Evolutionary conservation across 2,329 filamentous ascomycete genomes (phyloP).

Genomic region (Anthostomella pinea): DNA sequence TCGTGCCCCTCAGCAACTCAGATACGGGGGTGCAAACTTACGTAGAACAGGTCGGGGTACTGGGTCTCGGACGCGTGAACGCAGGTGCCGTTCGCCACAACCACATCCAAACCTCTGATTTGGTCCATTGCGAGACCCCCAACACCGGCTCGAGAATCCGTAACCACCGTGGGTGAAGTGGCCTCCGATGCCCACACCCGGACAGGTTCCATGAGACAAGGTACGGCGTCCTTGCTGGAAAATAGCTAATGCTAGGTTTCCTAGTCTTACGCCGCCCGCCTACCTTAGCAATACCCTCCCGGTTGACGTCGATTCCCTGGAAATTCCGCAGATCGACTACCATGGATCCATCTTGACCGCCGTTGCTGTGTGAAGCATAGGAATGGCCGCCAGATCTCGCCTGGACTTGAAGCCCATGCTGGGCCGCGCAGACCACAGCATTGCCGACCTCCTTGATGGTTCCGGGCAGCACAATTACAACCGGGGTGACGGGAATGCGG

Average conservation of each 20-base stretch:
- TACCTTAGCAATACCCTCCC: slow-evolving; percentile 31
- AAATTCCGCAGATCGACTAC: slow-evolving; percentile 35
- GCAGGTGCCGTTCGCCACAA: slow-evolving; percentile 34
- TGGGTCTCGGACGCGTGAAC: slow-evolving; percentile 13
- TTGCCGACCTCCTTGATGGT: slow-evolving; percentile 33
- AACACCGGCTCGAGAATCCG: slow-evolving; percentile 40
- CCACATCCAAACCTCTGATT: slow-evolving; percentile 45
- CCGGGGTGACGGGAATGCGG: slow-evolving; percentile 20
- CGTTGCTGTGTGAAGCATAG: slow-evolving; percentile 45
- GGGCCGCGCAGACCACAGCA: slow-evolving; percentile 39
- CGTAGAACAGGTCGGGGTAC: slow-evolving; percentile 27
- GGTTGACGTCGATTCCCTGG: slow-evolving; percentile 19
- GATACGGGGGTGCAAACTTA: slow-evolving; percentile 14
- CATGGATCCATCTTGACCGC: slow-evolving; percentile 32
- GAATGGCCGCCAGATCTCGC: slow-evolving; percentile 48
- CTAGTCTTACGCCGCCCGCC: slow-evolving; percentile 41
- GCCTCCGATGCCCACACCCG: slow-evolving; percentile 43
- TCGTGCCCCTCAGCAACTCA: no score
- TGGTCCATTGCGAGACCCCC: slow-evolving; percentile 52
- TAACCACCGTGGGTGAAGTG: slow-evolving; percentile 47
- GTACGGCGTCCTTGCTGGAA: slow-evolving; percentile 35
- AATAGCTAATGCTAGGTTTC: slow-evolving; percentile 39
- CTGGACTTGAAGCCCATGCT: slow-evolving; percentile 42
- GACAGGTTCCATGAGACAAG: slow-evolving; percentile 43
- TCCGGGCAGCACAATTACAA: slow-evolving; percentile 22